Percentiles rank a stretch among this genome's conserved stretches.
These are phyloP conservation scores for Dianthus caryophyllus DNA, from an alignment of 148 eudicot genomes.

Conservation along the genomic window DNA sequence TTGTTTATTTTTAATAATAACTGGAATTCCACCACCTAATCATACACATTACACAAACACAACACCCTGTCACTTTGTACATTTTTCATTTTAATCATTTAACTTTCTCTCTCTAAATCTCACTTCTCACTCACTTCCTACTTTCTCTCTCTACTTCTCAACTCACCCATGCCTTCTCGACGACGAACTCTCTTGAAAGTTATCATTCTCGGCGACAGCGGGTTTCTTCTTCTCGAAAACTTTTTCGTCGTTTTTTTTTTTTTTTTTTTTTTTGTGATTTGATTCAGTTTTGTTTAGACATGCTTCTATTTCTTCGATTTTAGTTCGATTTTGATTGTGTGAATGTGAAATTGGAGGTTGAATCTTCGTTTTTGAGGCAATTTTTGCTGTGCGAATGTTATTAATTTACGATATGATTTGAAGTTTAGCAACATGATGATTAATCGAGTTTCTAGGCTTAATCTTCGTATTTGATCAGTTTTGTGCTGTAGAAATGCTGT, in stretches of 20 bases:
- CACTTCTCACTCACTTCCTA: no score
- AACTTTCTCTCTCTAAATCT: background rate
- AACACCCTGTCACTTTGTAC: no score
- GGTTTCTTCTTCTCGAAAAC: conserved; percentile 34
- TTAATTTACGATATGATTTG: background rate
- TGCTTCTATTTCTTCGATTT: background rate
- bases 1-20: no score
- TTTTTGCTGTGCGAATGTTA: background rate
- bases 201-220: conserved; percentile 98
- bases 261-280: background rate
- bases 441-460: background rate
- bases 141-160: background rate
- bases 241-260: conserved; percentile 7
- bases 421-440: background rate
- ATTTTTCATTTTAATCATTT: no score
- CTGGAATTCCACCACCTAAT: no score
- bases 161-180: conserved; percentile 64
- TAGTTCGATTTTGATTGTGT: no score
- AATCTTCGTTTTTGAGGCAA: no score
- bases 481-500: background rate
- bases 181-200: conserved; percentile 90
- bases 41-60: no score
- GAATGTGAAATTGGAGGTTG: no score
- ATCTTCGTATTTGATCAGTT: no score
- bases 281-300: background rate